A percentile compares a stretch with the other conserved stretches of the same genome.
Conservation (phyloP, 768 basidiomycete genomes). For the Grammothele lineata region DNA sequence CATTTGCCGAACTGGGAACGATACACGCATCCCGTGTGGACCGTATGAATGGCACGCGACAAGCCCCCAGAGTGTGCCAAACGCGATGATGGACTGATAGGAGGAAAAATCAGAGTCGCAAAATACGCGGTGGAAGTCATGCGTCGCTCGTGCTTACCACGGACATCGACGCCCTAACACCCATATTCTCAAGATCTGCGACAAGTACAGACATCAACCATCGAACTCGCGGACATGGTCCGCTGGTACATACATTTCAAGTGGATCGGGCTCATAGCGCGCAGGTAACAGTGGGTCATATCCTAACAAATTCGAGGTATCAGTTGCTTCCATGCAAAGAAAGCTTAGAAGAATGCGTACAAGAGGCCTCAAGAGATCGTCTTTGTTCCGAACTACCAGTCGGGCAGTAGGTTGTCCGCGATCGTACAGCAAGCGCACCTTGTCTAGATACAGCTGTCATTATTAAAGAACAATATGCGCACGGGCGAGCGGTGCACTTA, state of each 20-base stretch:
- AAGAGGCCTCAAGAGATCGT: conserved; percentile 65
- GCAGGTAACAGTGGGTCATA: conserved; percentile 80
- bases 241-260: conserved; percentile 52
- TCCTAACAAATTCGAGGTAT: conserved; percentile 35
- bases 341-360: conserved; percentile 31
- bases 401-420: conserved; percentile 68
- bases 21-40: conserved; percentile 73
- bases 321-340: not conserved
- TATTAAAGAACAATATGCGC: not conserved
- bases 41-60: conserved; percentile 80
- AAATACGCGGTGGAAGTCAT: no score
- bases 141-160: conserved; percentile 43
- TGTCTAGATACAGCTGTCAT: conserved; percentile 40
- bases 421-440: conserved; percentile 74
- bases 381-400: conserved; percentile 55
- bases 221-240: conserved; percentile 1
- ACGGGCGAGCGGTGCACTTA: conserved; percentile 25
- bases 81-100: conserved; percentile 74
- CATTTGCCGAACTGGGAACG: conserved; percentile 82
- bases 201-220: not conserved
- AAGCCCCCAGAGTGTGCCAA: conserved; percentile 76
- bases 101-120: no score
- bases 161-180: conserved; percentile 82
- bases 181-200: conserved; percentile 74
- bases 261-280: conserved; percentile 88